These are phyloP conservation scores for Penicillium aurantiogriseum DNA, from an alignment of 2,329 filamentous ascomycete genomes.

Conservation along the genomic window DNA sequence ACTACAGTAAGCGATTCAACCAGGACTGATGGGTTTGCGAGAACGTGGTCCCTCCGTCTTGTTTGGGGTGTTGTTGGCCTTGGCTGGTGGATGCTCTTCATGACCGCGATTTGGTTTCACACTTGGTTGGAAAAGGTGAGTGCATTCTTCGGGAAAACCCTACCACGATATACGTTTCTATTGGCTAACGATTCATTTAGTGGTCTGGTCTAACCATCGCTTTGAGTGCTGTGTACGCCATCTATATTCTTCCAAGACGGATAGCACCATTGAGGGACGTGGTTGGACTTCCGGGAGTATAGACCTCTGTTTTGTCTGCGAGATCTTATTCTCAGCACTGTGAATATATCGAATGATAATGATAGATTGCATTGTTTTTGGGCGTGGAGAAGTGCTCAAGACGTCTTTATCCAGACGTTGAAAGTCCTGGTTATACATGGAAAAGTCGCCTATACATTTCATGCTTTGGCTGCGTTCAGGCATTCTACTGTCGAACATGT, in stretches of 20 bases:
- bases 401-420: background rate
- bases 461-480: background rate
- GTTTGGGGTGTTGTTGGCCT: slow-evolving; percentile 62
- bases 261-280: slow-evolving; percentile 45
- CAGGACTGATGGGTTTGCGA: slow-evolving; percentile 51
- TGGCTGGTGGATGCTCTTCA: slow-evolving; percentile 93
- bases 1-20: slow-evolving; percentile 25
- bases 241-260: slow-evolving; percentile 53
- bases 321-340: background rate
- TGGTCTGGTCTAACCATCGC: slow-evolving; percentile 52
- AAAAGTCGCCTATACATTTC: background rate
- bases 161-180: background rate
- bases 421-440: background rate
- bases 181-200: slow-evolving; percentile 30
- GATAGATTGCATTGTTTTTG: slow-evolving; percentile 14
- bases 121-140: slow-evolving; percentile 95
- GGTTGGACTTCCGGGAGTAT: slow-evolving; percentile 46
- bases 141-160: slow-evolving; percentile 25
- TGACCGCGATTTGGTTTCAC: slow-evolving; percentile 98
- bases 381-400: background rate
- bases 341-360: slow-evolving; percentile 11
- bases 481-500: background rate
- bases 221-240: slow-evolving; percentile 48
- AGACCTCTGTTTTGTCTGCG: slow-evolving; percentile 7
- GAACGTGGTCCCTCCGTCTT: slow-evolving; percentile 55